phyloP scores from a whole-genome alignment of 2,329 filamentous ascomycete genomes.

The Nannizziopsis arthrosporioides region DNA sequence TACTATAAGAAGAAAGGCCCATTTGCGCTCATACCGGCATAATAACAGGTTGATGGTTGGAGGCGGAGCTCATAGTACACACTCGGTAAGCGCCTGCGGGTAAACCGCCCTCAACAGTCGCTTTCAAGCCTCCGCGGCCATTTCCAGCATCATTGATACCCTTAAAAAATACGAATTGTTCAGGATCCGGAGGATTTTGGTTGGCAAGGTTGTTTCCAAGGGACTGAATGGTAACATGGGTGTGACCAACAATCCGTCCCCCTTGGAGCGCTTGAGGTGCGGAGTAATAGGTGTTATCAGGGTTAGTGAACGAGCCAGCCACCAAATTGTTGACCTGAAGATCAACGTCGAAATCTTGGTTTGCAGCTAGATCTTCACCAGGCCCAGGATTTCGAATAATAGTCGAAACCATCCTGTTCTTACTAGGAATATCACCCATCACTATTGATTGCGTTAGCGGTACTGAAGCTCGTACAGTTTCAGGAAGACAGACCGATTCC shows the following conservation, averaged over 20 bases:
- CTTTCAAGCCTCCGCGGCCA: slow-evolving; percentile 36
- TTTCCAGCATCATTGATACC: slow-evolving; percentile 45
- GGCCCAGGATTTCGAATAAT: slow-evolving; percentile 40
- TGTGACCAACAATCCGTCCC: slow-evolving; percentile 31
- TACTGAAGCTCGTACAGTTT: background rate
- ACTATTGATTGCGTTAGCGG: slow-evolving; percentile 21
- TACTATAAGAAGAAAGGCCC: background rate
- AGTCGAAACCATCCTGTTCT: slow-evolving; percentile 44
- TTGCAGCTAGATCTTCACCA: slow-evolving; percentile 29
- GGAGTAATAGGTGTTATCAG: slow-evolving; percentile 43
- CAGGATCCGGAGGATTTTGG: slow-evolving; percentile 28
- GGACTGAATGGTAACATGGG: slow-evolving; percentile 41
- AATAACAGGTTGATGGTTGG: slow-evolving; percentile 46
- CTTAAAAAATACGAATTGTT: slow-evolving; percentile 47
- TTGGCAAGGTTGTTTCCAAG: slow-evolving; percentile 30
- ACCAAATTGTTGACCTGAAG: slow-evolving; percentile 40
- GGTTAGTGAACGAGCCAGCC: slow-evolving; percentile 46
- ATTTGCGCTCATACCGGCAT: slow-evolving; percentile 36
- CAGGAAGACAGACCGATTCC: slow-evolving; percentile 35
- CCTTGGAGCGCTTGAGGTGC: slow-evolving; percentile 41
- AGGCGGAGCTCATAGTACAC: slow-evolving; percentile 42
- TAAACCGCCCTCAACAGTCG: slow-evolving; percentile 38
- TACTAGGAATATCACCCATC: slow-evolving; percentile 46
- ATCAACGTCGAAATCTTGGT: slow-evolving; percentile 38
- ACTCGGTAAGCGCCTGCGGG: slow-evolving; percentile 40